Conservation (phyloP, 148 eudicot species). For the Rhododendron ferrugineum region DNA sequence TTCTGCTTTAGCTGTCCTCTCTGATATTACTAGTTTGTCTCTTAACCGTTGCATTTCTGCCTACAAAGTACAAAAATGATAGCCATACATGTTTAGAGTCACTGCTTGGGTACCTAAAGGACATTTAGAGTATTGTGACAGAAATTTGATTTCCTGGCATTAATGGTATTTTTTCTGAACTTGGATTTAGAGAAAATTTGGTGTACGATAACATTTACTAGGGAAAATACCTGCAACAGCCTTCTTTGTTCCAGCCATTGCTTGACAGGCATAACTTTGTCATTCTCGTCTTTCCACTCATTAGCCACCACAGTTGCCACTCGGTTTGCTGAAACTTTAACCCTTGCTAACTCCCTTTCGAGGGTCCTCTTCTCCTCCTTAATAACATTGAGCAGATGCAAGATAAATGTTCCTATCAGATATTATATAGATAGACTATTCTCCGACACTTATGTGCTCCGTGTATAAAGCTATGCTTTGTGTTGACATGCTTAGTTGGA, state of each 20-base stretch:
- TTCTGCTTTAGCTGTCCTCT: slow-evolving; percentile 86
- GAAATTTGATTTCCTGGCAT: neutral
- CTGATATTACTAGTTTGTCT: slow-evolving; percentile 68
- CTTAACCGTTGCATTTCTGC: slow-evolving; percentile 80
- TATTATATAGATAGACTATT: neutral
- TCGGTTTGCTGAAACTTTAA: slow-evolving; percentile 82
- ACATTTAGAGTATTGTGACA: neutral
- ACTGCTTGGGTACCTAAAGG: neutral
- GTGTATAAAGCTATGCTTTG: neutral
- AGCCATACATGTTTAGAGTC: neutral
- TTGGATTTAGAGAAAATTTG: neutral
- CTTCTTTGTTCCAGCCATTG: slow-evolving; percentile 90
- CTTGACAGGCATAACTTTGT: slow-evolving; percentile 94
- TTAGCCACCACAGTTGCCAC: slow-evolving; percentile 83
- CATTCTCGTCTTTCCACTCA: slow-evolving; percentile 91
- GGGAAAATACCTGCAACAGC: slow-evolving; percentile 50
- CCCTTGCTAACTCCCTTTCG: slow-evolving; percentile 90
- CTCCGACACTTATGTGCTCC: neutral
- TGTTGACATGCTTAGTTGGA: neutral
- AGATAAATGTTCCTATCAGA: neutral
- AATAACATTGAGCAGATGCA: slow-evolving; percentile 1
- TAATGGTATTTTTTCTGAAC: neutral
- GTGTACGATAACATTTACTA: neutral
- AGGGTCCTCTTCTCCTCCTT: slow-evolving; percentile 85
- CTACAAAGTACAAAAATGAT: slow-evolving; percentile 24